A percentile compares a stretch with the other conserved stretches of the same genome.
These are phyloP conservation scores for Wickerhamomyces pijperi DNA, from an alignment of 805 yeast genomes.

Conservation along the genomic window DNA sequence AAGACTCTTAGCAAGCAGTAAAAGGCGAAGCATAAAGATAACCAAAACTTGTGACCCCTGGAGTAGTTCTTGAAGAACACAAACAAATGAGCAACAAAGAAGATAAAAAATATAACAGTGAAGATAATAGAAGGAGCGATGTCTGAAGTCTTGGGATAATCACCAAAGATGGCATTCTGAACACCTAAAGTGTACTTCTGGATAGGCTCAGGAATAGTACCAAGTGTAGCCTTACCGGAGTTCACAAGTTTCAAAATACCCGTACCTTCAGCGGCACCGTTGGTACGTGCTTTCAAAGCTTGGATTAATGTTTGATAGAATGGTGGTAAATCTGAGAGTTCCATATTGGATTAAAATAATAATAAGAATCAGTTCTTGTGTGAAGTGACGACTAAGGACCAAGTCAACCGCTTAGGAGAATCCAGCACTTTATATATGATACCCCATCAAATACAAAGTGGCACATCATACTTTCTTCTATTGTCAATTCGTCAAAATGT, in stretches of 20 bases:
- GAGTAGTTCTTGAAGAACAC: constrained; percentile 36
- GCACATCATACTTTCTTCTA: too few species aligned
- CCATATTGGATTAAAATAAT: not conserved
- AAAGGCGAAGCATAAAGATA: constrained; percentile 40
- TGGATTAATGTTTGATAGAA: not conserved
- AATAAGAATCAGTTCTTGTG: too few species aligned
- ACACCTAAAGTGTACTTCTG: constrained; percentile 9
- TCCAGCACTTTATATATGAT: too few species aligned
- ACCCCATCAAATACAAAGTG: too few species aligned
- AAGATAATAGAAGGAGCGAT: constrained; percentile 51
- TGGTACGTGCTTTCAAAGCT: constrained; percentile 9
- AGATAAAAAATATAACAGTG: constrained; percentile 37
- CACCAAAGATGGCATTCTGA: constrained; percentile 51
- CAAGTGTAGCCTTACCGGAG: constrained; percentile 10
- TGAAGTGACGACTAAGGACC: too few species aligned
- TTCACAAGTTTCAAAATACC: constrained; percentile 14
- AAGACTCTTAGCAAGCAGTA: constrained; percentile 43
- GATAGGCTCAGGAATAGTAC: constrained; percentile 12
- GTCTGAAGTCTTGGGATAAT: constrained; percentile 43
- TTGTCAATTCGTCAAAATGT: too few species aligned
- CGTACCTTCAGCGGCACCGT: constrained; percentile 19
- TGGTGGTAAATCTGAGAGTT: not conserved
- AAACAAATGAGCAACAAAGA: constrained; percentile 31
- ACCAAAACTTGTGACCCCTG: constrained; percentile 49
- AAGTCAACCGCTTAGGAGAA: too few species aligned